Percentiles rank a stretch among this genome's conserved stretches.
These are phyloP conservation scores for Symbiodinium pilosum DNA, from an alignment of 73 alveolate genomes.

Conservation along the genomic window DNA sequence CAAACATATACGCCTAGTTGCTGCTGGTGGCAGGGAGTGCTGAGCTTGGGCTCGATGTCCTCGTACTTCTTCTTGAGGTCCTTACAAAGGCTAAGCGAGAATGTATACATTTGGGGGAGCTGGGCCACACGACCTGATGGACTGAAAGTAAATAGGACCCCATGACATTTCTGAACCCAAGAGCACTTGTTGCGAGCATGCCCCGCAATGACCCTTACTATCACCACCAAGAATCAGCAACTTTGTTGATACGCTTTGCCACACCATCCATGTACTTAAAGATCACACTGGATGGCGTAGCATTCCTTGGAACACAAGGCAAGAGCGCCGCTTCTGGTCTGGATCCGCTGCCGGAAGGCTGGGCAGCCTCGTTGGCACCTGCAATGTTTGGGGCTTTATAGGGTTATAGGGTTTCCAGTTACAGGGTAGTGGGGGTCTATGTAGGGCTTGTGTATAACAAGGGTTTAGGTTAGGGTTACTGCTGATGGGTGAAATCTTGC, in stretches of 20 bases:
- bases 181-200: too few species aligned
- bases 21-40: neutral
- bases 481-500: too few species aligned
- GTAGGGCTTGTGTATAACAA: too few species aligned
- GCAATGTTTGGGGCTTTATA: too few species aligned
- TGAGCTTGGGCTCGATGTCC: neutral
- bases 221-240: neutral
- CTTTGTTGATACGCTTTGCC: neutral
- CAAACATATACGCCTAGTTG: neutral
- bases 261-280: slow-evolving; percentile 26
- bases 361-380: neutral
- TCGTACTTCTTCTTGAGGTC: slow-evolving; percentile 47
- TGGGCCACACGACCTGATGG: neutral
- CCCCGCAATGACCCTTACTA: too few species aligned
- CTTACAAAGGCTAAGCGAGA: neutral
- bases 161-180: too few species aligned
- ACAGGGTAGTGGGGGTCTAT: too few species aligned
- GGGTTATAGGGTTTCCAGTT: neutral
- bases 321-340: neutral
- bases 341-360: neutral
- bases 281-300: slow-evolving; percentile 23
- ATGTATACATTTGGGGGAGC: neutral
- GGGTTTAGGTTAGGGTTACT: too few species aligned
- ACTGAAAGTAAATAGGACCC: neutral
- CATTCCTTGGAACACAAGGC: slow-evolving; percentile 9